Evolutionary conservation across 2,329 filamentous ascomycete genomes (phyloP), one percentile per base, ranked within the genome.

Genomic region (Apiospora pterosperma): DNA sequence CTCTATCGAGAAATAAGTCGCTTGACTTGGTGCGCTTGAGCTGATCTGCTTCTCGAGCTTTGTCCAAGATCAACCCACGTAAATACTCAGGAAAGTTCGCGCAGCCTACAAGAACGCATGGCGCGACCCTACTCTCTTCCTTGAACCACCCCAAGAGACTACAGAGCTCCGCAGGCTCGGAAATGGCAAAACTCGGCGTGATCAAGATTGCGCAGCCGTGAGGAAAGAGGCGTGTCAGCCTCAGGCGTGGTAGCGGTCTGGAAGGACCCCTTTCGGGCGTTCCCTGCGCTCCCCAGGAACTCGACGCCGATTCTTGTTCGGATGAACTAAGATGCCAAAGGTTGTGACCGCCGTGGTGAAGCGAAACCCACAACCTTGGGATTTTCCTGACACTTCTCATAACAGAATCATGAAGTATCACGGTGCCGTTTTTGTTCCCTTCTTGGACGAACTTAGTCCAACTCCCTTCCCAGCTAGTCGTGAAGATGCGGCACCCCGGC

Each of bases 161-260:
- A 36, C 72, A 74, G 1, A 80, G 71, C 28, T 71, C 75, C 3
- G 69, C 68, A 2, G 83, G 82, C 61, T 84, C 80, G 0, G 81
- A 78, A 12, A 83, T 72, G 1, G 81, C 71, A 60, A 85, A 84
- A 67, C 82, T 84, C 5, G 83, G 83, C 0, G 82, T 84, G 4
- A 85, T 70, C 1, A 85, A 69, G n/a, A 85, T 76, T 5, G 76
- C 80, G 7, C 77, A 74, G 0, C 82, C 81, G 25, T 74, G 70
- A 2, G 82, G 81, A 62, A 85, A 83, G 3, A 85, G 68, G 3
- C 76, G 76, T 1, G 74, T 80, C 38, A 79, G 66, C 8, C 69
- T 72, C 6, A 82, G 69, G 21, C 73, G 73, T 34, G 48, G 48
- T n/a, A 34, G 28, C 16, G 28, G 6, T 28, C n/a, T 55, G 19